These are phyloP conservation scores for Earliella scabrosa DNA, from an alignment of 1,284 basidiomycete genomes.

Conservation along the genomic window DNA sequence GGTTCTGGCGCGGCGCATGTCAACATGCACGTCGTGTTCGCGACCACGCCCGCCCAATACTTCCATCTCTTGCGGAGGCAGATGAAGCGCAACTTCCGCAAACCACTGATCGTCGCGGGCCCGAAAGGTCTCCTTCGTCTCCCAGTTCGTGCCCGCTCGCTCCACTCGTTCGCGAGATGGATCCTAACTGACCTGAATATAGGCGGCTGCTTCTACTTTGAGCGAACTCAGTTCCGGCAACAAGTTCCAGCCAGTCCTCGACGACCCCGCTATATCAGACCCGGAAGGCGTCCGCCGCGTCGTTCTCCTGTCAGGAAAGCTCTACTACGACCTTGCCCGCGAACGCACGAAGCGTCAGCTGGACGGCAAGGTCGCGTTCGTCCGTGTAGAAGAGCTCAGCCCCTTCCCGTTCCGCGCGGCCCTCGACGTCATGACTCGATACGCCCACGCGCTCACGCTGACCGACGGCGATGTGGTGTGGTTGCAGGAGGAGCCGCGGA, in stretches of 20 bases:
- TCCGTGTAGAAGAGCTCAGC: slow-evolving; percentile 84
- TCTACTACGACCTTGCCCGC: slow-evolving; percentile 86
- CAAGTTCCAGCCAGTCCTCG: slow-evolving; percentile 74
- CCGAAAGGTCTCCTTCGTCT: slow-evolving; percentile 85
- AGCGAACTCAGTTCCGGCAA: slow-evolving; percentile 67
- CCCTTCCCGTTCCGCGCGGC: slow-evolving; percentile 81
- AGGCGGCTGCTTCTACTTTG: slow-evolving; percentile 79
- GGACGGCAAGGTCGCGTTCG: slow-evolving; percentile 59
- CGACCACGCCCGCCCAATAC: slow-evolving; percentile 88
- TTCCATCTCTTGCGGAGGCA: slow-evolving; percentile 89
- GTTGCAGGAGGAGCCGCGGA: slow-evolving; percentile 87
- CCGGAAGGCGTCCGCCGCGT: slow-evolving; percentile 55
- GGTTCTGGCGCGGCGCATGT: slow-evolving; percentile 49
- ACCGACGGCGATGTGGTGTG: slow-evolving; percentile 65
- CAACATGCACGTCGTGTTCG: slow-evolving; percentile 85
- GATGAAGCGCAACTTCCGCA: slow-evolving; percentile 82
- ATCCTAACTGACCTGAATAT: slow-evolving; percentile 5
- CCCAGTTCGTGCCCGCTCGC: slow-evolving; percentile 55
- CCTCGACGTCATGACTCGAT: slow-evolving; percentile 48
- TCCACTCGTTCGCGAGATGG: neutral
- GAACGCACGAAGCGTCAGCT: slow-evolving; percentile 56
- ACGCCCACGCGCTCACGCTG: slow-evolving; percentile 44
- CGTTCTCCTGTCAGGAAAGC: slow-evolving; percentile 75
- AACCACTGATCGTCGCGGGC: slow-evolving; percentile 81
- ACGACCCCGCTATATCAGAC: slow-evolving; percentile 47